Base-by-base conservation (phyloP, 306 rosid species). In the Rubus idaeus region DNA sequence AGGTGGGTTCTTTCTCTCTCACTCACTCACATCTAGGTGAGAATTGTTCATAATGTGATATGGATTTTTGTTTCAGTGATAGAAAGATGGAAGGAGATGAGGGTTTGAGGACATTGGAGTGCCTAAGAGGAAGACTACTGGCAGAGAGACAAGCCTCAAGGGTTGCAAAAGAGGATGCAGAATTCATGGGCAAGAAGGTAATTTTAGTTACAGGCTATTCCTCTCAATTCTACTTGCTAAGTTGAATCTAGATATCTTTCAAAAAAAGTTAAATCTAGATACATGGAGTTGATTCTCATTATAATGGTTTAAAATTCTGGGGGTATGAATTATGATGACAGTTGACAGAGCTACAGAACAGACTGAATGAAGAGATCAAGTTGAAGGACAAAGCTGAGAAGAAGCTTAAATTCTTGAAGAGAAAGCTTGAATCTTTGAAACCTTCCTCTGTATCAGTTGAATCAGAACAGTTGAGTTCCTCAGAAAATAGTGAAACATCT, bases 101-200 rank as follows among this genome's bases (percentile, higher is more conserved):
- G 68, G 80, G 86, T 84, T 67, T 89, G 81, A 89, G 80, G 68
- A 92, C 93, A 63, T 77, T 92, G 58, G 93, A 82, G 58, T 89
- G 90, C 79, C 84, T 94, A 13, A 89, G 98, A 88, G 96, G 98
- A 75, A 90, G 96, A 75, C 86, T 94, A 74, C 83, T 92, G 11
- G 95, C 96, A 62, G 97, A 94, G 75, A 94, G 98, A 80, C 95
- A 90, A 53, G 95, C 93, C 72, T 94, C 98, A 77, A 89, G 68
- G 78, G 67, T 73, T 52, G 97, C 98, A n/a, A 94, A 89, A 53
- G 84, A 85, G 39, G 74, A 84, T 77, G 89, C 83, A 49, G 90
- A 90, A 72, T 71, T 84, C 74, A 74, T 89, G 89, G 91, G 41
- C 61, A 79, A 79, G 50, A 92, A 83, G 93, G 98, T 94, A 79